Evolutionary conservation across 169 alveolate genomes (phyloP), one percentile per base, ranked within the genome.

Genomic region (Cryptosporidium baileyi): DNA sequence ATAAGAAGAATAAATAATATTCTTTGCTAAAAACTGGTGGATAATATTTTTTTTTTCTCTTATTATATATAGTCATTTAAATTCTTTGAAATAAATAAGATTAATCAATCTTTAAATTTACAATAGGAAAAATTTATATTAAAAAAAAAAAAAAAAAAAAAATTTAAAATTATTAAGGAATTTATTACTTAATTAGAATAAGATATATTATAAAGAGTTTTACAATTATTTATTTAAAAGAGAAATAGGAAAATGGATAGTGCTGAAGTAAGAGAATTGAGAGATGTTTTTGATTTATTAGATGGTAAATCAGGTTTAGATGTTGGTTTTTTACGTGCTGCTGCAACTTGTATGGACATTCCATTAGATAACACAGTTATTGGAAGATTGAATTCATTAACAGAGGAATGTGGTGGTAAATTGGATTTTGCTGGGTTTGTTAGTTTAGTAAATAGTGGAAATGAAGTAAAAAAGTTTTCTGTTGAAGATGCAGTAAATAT

Each of bases 401-500:
- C 85, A 3, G 61, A 74, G 54, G 85, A 74, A n/a, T 74, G 74
- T 13, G 85, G 85, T 51, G 85, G 85, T 13, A 74, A 74, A 41
- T 59, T 74, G 6, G 85, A 74, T 28, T 74, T 74, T 74, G 85
- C 85, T n/a, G 85, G 85, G 11, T 74, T 74, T 41, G 85, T 74
- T 15, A 74, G 74, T 26, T 32, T 74, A 22, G 85, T 74, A 9
- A 74, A 74, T 15, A 74, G 67, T 57, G 85, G 85, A 38, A 51
- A 51, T 40, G 85, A 74, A 22, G 43, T 40, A 5, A 74, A 74
- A 34, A 57, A 36, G 30, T 74, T 74, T 54, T 52, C 85, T 9
- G 60, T 74, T 51, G 85, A 74, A 41, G 85, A 74, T 57, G 85
- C 85, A 5, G 85, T 74, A 1, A 74, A 74, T 43, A 57, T 74